Evolutionary conservation across 345 rosid species (phyloP).

Genomic region (Melaleuca alternifolia): DNA sequence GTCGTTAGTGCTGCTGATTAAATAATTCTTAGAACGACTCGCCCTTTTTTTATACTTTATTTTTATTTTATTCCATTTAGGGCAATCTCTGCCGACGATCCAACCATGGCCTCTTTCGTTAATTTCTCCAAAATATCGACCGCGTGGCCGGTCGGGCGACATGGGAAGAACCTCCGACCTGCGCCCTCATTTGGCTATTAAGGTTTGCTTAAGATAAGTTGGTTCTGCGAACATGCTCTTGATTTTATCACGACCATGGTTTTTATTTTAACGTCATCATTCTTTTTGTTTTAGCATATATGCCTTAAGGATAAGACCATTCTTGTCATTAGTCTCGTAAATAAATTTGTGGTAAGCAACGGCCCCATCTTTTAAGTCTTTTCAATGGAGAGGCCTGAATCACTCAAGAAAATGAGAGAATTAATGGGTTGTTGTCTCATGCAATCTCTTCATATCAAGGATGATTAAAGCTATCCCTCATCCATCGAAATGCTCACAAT

Average conservation of each 20-base stretch:
- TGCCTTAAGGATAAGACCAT: not conserved
- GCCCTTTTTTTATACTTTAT: not conserved
- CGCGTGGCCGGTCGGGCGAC: not conserved
- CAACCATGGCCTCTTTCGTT: not conserved
- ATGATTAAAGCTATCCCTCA: not conserved
- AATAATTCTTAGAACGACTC: not conserved
- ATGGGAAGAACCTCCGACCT: not conserved
- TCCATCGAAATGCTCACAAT: not conserved
- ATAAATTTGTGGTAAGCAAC: not conserved
- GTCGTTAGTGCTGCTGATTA: not conserved
- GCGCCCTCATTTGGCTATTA: not conserved
- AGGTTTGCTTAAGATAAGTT: not conserved
- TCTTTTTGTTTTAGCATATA: too few species aligned
- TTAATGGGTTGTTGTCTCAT: not conserved
- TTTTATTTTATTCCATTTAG: not conserved
- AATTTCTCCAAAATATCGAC: not conserved
- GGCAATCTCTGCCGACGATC: not conserved
- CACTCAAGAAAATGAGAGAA: not conserved
- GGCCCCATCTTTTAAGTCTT: not conserved
- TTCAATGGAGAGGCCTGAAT: not conserved
- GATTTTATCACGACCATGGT: too few species aligned
- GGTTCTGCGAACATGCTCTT: not conserved
- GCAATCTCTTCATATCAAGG: not conserved
- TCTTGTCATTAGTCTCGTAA: not conserved
- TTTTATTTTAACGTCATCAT: too few species aligned